These are phyloP conservation scores for Paecilomyces niveus DNA, from an alignment of 2,329 filamentous ascomycete species.

Conservation along the genomic window DNA sequence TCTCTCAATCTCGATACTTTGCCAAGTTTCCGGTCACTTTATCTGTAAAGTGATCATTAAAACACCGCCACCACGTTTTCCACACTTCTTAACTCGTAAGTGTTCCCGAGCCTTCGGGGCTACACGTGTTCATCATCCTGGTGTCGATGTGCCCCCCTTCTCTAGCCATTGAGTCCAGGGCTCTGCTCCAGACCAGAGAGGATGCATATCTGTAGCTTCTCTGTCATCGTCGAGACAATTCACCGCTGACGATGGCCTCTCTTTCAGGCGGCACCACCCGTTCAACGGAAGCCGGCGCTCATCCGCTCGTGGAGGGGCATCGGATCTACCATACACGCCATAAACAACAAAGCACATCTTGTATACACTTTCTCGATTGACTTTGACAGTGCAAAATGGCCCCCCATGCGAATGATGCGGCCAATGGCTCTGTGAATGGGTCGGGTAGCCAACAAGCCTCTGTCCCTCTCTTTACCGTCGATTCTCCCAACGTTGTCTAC, in stretches of 20 bases:
- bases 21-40: constrained; percentile 47
- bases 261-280: constrained; percentile 76
- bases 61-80: constrained; percentile 90
- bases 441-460: constrained; percentile 35
- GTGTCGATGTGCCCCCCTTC: constrained; percentile 1
- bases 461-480: constrained; percentile 68
- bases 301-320: constrained; percentile 77
- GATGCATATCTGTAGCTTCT: not conserved
- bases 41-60: constrained; percentile 50
- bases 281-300: constrained; percentile 87
- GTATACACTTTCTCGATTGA: constrained; percentile 10
- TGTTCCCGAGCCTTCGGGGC: constrained; percentile 8
- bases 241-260: constrained; percentile 8
- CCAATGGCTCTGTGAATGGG: constrained; percentile 50
- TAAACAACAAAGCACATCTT: constrained; percentile 27
- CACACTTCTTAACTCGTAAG: constrained; percentile 95
- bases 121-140: not conserved
- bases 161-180: constrained; percentile 3
- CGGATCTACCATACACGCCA: constrained; percentile 46
- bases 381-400: constrained; percentile 58
- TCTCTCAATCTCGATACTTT: constrained; percentile 13
- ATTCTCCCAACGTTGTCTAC: constrained; percentile 89
- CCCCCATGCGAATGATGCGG: constrained; percentile 68
- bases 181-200: not conserved
- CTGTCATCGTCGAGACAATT: not conserved